Evolutionary conservation across 345 rosid species (phyloP), one percentile per base, ranked within the genome.

Genomic region (Tarenaya hassleriana): DNA sequence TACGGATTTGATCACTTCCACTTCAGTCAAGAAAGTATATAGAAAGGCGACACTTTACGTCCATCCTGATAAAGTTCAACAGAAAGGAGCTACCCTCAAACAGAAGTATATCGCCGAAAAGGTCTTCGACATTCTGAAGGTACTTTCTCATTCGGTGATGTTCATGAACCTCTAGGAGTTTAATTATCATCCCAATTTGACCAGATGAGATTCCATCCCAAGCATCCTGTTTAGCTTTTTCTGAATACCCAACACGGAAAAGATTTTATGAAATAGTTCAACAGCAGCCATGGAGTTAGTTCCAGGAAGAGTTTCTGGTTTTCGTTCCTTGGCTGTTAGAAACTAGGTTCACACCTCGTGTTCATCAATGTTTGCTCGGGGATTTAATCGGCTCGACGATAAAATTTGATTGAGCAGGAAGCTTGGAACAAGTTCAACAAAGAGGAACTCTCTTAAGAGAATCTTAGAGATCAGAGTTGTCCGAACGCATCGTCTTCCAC

Each of bases 51-150:
- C 84, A 7, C 55, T 88, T 45, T 80, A 62, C 58, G 77, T 94
- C 47, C 97, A 94, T 68, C 99, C 97, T n/a, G 99, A 94, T 53
- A 94, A 94, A 79, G 99, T 88, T 62, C 97, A 88, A 63, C 98
- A 88, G 73, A 92, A 88, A 68, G 97, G 97, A 57, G 91, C 97
- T 50, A 86, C 73, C 34, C 69, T 86, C 63, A 74, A 82, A 58
- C 95, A 94, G 43, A 88, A 88, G 59, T 94, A 81, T 68, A 82
- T 63, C 18, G 97, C 97, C 7, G 99, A 88, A 74, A 88, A 88
- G 77, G 95, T 94, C 69, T 94, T 94, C 56, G 87, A 94, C 82
- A 75, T 83, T 50, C 89, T 94, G 58, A 78, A 94, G 97, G 97
- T 94, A 80, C 32, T 1, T 42, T 38, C 31, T 39, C 47, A 17